Evolutionary conservation across 192 early-diverging fungal genomes (phyloP).

Genomic region (Coemansia sp.): DNA sequence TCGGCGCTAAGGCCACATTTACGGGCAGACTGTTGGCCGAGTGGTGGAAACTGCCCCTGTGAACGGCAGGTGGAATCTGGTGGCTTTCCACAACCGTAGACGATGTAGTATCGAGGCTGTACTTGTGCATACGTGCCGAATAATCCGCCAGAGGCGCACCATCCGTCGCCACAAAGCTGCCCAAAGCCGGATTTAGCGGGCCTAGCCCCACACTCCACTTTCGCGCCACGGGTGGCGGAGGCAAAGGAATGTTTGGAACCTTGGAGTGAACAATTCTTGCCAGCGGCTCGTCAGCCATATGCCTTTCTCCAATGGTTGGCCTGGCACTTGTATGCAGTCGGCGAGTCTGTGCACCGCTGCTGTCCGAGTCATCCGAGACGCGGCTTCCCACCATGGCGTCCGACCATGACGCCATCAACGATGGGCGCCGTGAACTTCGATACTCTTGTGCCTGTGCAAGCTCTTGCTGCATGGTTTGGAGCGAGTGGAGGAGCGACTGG

Average conservation of each 20-base stretch:
- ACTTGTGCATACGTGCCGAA: slow-evolving; percentile 11
- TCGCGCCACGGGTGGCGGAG: slow-evolving; percentile 8
- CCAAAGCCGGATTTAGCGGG: slow-evolving; percentile 6
- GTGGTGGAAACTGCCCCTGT: slow-evolving; percentile 20
- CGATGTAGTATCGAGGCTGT: slow-evolving; percentile 5
- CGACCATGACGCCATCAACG: slow-evolving; percentile 29
- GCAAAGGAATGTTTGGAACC: slow-evolving; percentile 18
- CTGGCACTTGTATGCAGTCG: background rate
- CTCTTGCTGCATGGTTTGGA: slow-evolving; percentile 1
- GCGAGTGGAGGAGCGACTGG: background rate
- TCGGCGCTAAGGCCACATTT: slow-evolving; percentile 19
- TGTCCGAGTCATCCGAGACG: background rate
- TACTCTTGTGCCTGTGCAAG: slow-evolving; percentile 18
- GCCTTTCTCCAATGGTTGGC: background rate
- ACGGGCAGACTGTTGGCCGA: slow-evolving; percentile 21
- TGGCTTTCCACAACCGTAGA: background rate
- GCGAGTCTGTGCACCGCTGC: background rate
- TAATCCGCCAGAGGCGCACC: background rate
- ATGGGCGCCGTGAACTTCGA: slow-evolving; percentile 15
- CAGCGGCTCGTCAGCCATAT: background rate
- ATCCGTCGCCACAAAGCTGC: slow-evolving; percentile 6
- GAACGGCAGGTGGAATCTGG: slow-evolving; percentile 4
- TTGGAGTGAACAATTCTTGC: background rate
- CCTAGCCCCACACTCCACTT: background rate
- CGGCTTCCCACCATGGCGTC: slow-evolving; percentile 3